Base-by-base conservation (phyloP, 2,329 filamentous ascomycete species). In the Trichophyton verrucosum region DNA sequence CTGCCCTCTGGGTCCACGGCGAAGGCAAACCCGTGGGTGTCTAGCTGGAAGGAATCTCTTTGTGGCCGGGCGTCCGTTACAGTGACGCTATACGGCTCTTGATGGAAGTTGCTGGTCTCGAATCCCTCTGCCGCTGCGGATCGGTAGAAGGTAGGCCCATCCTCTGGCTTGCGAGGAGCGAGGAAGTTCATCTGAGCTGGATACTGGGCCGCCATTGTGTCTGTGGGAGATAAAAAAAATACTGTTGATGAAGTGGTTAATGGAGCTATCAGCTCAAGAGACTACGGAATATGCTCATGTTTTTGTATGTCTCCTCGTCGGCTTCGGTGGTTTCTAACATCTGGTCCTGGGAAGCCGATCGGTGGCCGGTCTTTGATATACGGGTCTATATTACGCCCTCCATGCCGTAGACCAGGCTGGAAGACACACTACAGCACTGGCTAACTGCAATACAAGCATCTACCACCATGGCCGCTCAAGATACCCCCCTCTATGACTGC, bases 1-100 rank as follows among this genome's bases (percentile, higher is more conserved):
- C 44, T 47, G 91, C 91, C 3, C 73, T 68, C 33, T 67, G 36
- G 51, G 27, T 56, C 51, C 7, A 33, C 51, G 51, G 27, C 27
- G 9, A 33, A 56, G 66, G 64, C 51, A 9, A 56, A 56, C 11
- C 51, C 51, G 30, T 56, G 51, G 22, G 51, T 56, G 51, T 56
- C 51, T n/a, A 56, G 51, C 27, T 56, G 27, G 36, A 56, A 56
- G 11, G 20, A 1, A 36, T 33, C 27, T 13, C 36, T n/a, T 24
- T 56, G 27, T 33, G 51, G 51, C 13, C 24, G 51, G 11, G 15
- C 51, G 17, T 56, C 51, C 7, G 24, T n/a, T 9, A 56, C 36
- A n/a, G 15, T 56, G 27, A 56, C 51, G 2, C 30, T 15, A 27
- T 56, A 27, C 27, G 24, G 27, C 27, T 33, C 36, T 20, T 38